These are phyloP conservation scores for Melastoma candidum DNA, from an alignment of 441 rosid species.

Conservation along the genomic window DNA sequence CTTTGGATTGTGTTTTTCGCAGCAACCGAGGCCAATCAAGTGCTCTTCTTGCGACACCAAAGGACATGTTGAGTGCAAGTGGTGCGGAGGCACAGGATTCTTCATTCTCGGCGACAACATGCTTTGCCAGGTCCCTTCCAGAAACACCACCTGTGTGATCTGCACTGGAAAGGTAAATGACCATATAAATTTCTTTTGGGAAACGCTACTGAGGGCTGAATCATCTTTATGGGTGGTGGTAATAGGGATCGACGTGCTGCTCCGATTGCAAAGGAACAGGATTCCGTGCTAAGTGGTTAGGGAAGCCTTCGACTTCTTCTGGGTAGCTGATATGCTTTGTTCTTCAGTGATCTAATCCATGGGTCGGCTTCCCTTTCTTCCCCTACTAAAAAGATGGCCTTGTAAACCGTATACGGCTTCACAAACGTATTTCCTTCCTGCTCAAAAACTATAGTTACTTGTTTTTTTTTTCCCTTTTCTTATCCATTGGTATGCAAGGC, in stretches of 20 bases:
- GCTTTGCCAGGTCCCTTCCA: conserved; percentile 92
- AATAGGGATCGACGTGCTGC: conserved; percentile 60
- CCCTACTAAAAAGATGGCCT: no score
- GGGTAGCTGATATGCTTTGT: conserved; percentile 20
- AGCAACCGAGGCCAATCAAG: conserved; percentile 82
- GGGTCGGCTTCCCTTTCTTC: no score
- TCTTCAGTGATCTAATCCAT: no score
- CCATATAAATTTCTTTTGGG: no score
- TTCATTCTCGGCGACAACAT: conserved; percentile 84
- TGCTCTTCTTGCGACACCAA: conserved; percentile 62
- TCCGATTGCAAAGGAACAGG: conserved; percentile 87
- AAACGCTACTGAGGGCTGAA: neutral
- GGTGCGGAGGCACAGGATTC: conserved; percentile 93
- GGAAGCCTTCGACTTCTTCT: conserved; percentile 40
- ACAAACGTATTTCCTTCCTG: no score
- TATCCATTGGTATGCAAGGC: no score
- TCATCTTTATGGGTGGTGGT: conserved; percentile 3
- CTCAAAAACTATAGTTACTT: no score
- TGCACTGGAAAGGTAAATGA: conserved; percentile 66
- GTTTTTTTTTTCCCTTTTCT: no score
- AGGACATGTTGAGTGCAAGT: conserved; percentile 76
- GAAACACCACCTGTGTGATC: conserved; percentile 71
- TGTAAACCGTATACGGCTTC: no score
- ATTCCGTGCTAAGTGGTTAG: conserved; percentile 93
- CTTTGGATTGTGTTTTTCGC: conserved; percentile 1